phyloP scores from a whole-genome alignment of 2,329 filamentous ascomycete genomes.

The Fonsecaea multimorphosa region DNA sequence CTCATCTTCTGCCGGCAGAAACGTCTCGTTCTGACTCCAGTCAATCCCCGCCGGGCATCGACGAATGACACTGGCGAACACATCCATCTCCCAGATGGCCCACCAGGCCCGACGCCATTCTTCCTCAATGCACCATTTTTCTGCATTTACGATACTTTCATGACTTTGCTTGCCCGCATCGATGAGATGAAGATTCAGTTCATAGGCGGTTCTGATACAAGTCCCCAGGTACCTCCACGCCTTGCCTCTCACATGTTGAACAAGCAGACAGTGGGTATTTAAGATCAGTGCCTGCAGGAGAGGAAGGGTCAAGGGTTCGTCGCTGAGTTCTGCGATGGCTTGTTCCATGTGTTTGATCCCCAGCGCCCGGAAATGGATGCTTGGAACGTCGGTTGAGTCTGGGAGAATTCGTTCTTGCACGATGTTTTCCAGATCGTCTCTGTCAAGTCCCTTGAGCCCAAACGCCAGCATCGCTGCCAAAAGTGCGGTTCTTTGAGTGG shows the following conservation, averaged over 20 bases:
- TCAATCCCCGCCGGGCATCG: slow-evolving; percentile 47
- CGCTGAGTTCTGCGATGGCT: slow-evolving; percentile 44
- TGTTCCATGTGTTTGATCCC: slow-evolving; percentile 41
- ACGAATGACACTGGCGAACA: slow-evolving; percentile 50
- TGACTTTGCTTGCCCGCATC: slow-evolving; percentile 25
- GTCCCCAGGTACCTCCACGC: slow-evolving; percentile 47
- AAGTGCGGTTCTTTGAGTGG: slow-evolving; percentile 39
- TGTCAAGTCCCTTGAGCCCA: slow-evolving; percentile 32
- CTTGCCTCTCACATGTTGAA: slow-evolving; percentile 45
- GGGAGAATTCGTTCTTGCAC: slow-evolving; percentile 29
- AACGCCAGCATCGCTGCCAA: slow-evolving; percentile 45
- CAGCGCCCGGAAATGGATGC: slow-evolving; percentile 38
- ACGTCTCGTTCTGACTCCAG: slow-evolving; percentile 46
- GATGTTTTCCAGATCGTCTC: slow-evolving; percentile 15
- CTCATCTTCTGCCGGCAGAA: slow-evolving; percentile 47
- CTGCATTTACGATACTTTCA: slow-evolving; percentile 9
- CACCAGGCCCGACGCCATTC: slow-evolving; percentile 51
- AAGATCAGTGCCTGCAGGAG: slow-evolving; percentile 48
- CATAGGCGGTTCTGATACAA: slow-evolving; percentile 45
- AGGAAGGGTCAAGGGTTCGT: slow-evolving; percentile 45
- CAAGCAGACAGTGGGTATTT: slow-evolving; percentile 46
- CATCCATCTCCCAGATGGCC: slow-evolving; percentile 54
- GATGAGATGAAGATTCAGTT: slow-evolving; percentile 46
- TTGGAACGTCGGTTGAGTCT: slow-evolving; percentile 11
- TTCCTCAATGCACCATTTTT: slow-evolving; percentile 43